Evolutionary conservation across 164 flowering plant genomes (phyloP).

Genomic region (Aristolochia californica): DNA sequence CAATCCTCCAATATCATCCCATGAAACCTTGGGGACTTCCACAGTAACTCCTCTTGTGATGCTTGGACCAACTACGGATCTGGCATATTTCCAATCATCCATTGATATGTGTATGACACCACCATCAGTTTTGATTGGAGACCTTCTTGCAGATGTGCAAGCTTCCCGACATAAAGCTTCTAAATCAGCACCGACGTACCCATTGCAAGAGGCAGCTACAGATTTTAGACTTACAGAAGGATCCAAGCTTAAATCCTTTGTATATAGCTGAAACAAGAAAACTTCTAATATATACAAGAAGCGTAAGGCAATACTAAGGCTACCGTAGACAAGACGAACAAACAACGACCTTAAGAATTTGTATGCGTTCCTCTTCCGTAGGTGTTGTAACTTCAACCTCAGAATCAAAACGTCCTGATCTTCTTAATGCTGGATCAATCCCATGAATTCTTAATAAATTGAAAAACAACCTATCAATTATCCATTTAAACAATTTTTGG

Average conservation of each 20-base stretch:
- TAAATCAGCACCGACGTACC: slow-evolving; percentile 95
- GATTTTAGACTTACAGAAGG: slow-evolving; percentile 47
- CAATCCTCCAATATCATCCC: slow-evolving; percentile 96
- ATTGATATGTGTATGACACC: slow-evolving; percentile 20
- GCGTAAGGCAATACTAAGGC: background rate
- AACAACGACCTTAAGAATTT: slow-evolving; percentile 56
- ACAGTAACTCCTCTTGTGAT: slow-evolving; percentile 87
- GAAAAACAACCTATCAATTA: background rate
- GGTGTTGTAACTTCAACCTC: slow-evolving; percentile 88
- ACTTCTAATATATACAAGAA: background rate
- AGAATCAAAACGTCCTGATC: slow-evolving; percentile 81
- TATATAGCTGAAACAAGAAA: slow-evolving; percentile 51
- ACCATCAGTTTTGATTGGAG: slow-evolving; percentile 17
- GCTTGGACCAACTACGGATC: slow-evolving; percentile 76
- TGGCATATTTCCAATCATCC: slow-evolving; percentile 78
- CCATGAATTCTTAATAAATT: slow-evolving; percentile 48
- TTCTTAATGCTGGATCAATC: slow-evolving; percentile 82
- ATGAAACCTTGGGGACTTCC: slow-evolving; percentile 78
- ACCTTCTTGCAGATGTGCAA: slow-evolving; percentile 36
- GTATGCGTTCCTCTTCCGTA: slow-evolving; percentile 62
- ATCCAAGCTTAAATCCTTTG: slow-evolving; percentile 58
- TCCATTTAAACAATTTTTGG: background rate
- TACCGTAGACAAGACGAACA: background rate
- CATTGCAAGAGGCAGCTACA: slow-evolving; percentile 83
- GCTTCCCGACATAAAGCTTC: slow-evolving; percentile 91